Evolutionary conservation across 2,329 filamentous ascomycete genomes (phyloP).

Genomic region (Biscogniauxia sp.): DNA sequence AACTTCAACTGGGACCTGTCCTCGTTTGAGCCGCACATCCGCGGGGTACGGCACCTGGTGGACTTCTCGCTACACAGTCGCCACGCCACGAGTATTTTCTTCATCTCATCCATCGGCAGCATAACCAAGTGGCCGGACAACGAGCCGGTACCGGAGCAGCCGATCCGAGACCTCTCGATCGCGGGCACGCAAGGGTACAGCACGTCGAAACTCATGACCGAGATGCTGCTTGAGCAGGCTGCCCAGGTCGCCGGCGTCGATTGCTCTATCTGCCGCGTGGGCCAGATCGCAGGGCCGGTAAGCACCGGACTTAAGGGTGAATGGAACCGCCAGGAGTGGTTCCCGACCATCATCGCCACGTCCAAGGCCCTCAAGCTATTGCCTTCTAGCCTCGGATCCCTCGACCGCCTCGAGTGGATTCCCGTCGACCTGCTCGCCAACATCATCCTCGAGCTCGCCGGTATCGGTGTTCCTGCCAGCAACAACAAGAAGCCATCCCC

Average conservation of each 20-base stretch:
- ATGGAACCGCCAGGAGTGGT: slow-evolving; percentile 57
- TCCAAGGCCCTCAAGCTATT: slow-evolving; percentile 47
- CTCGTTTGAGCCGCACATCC: slow-evolving; percentile 50
- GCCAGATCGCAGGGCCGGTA: slow-evolving; percentile 44
- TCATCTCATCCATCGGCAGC: slow-evolving; percentile 41
- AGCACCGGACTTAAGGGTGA: slow-evolving; percentile 35
- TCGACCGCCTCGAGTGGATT: slow-evolving; percentile 50
- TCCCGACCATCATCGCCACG: slow-evolving; percentile 48
- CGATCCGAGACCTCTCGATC: slow-evolving; percentile 32
- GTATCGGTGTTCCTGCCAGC: slow-evolving; percentile 19
- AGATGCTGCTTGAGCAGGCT: slow-evolving; percentile 41
- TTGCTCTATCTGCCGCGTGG: slow-evolving; percentile 41
- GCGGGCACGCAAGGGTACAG: slow-evolving; percentile 38
- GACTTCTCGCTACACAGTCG: slow-evolving; percentile 35
- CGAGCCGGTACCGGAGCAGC: slow-evolving; percentile 37
- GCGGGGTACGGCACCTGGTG: slow-evolving; percentile 49
- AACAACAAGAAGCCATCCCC: slow-evolving; percentile 1
- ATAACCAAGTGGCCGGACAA: slow-evolving; percentile 33
- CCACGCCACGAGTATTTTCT: slow-evolving; percentile 36
- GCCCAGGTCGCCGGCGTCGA: slow-evolving; percentile 34
- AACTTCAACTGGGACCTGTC: slow-evolving; percentile 48
- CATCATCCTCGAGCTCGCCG: slow-evolving; percentile 44
- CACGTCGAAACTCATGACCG: slow-evolving; percentile 41
- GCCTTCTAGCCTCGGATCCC: slow-evolving; percentile 43
- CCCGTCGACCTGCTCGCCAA: slow-evolving; percentile 48